Base-by-base conservation (phyloP, 2,329 filamentous ascomycete species). In the Verticillium nonalfalfae region DNA sequence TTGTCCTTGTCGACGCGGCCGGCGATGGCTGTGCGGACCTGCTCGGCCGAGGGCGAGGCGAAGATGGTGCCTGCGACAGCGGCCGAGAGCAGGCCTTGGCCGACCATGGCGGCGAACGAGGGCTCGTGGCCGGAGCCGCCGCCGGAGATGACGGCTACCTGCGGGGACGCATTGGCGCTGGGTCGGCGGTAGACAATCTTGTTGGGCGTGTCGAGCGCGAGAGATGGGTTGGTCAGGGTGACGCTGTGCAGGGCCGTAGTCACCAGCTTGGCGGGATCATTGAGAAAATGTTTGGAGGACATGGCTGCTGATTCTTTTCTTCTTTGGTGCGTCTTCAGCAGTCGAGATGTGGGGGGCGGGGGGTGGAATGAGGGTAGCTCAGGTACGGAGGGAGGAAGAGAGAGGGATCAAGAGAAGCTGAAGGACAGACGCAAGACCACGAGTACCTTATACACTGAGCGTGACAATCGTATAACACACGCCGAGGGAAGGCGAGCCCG, bases 101-200 rank as follows among this genome's bases (percentile, higher is more conserved):
- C 93, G 14, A 97, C 93, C 75, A 93, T 95, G 62, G 86, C 90
- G 1, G 88, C 87, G 72, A 97, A 97, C 63, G 89, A 90, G 31
- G 93, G 93, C 73, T 97, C 93, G 72, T 97, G 93, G 67, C 93
- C 93, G 21, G 89, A 90, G 60, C 94, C 94, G 66, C 94, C 94
- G 65, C 94, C 94, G 2, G 90, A 93, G 67, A 98, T 82, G 70
- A 97, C 82, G 61, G 91, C 91, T 55, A 97, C 92, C 70, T 91
- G 85, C 15, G 81, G 73, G n/a, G 80, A 66, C 63, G 76, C 74
- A 74, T 62, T 69, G 68, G 7, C 35, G 57, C 71, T 72, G 26
- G 86, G 88, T 18, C 90, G 85, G 61, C 85, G 85, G 78, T 95
- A 96, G 70, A 96, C 77, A 69, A 96, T 89, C 75, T 97, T 97